Base-by-base conservation (phyloP, 164 flowering plant species). In the Nymphaea colorata region DNA sequence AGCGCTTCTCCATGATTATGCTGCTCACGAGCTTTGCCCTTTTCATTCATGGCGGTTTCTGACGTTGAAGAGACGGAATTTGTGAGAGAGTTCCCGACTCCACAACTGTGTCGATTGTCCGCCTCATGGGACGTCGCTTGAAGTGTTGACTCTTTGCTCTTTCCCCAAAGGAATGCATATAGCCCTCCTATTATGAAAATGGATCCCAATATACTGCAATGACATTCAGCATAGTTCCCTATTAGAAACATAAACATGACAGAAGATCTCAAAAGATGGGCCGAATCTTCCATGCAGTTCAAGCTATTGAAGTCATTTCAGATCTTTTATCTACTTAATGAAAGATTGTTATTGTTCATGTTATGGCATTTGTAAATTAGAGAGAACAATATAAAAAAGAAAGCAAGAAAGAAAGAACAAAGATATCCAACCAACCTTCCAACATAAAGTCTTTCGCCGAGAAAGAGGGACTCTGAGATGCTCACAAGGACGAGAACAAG, bases 401-500 rank as follows among this genome's bases (percentile, higher is more conserved):
- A 5, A 11, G 42, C 42, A 42, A 42, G 7, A 5, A 11, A 5
- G 41, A 5, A 42, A 0, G n/a, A 47, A 15, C 11, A 41, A 55
- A 2, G 25, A 14, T 3, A 7, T 11, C 18, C 43, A 42, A n/a
- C 67, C 11, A 36, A 75, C 74, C 72, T 75, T 59, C 85, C 85
- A 43, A 72, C 53, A 10, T 63, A 67, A 36, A 82, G 44, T 8
- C 43, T 45, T 63, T 64, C 72, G 12, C 79, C 80, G 12, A 80
- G 64, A 25, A 82, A 15, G 51, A 78, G 42, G 10, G 79, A 76
- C 65, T 78, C 83, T 5, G 67, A 55, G 11, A 80, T 18, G 25
- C 78, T 64, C 7, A 74, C 79, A 57, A 78, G 69, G 7, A 82
- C 72, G 4, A 82, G 73, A 1, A 76, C 5, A 41, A 82, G 55